phyloP scores from a whole-genome alignment of 257 asterid species.

The Perilla frutescens region DNA sequence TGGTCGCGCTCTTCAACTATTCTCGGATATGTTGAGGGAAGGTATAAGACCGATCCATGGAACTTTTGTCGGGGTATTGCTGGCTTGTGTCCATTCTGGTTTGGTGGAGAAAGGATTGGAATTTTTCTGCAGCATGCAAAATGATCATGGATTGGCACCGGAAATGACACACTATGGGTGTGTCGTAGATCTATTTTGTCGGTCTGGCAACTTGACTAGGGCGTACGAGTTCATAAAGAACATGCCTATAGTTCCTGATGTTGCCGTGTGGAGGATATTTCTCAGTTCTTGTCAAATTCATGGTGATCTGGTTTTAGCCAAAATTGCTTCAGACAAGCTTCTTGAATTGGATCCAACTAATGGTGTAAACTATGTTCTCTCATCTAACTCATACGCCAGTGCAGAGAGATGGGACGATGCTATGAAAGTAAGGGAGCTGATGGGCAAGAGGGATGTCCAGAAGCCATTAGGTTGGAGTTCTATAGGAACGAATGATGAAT shows the following conservation, averaged over 20 bases:
- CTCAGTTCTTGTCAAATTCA: slow-evolving; percentile 50
- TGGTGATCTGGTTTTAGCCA: slow-evolving; percentile 45
- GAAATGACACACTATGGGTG: slow-evolving; percentile 61
- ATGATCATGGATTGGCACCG: slow-evolving; percentile 47
- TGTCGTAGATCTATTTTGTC: slow-evolving; percentile 54
- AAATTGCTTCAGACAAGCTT: slow-evolving; percentile 46
- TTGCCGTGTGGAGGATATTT: slow-evolving; percentile 51
- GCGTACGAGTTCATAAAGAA: slow-evolving; percentile 47
- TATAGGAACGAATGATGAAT: slow-evolving; percentile 11
- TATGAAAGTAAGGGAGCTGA: slow-evolving; percentile 45
- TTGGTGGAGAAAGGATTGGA: slow-evolving; percentile 49
- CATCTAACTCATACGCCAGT: slow-evolving; percentile 47
- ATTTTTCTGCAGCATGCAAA: slow-evolving; percentile 46
- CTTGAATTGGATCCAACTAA: slow-evolving; percentile 45
- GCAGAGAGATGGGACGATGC: slow-evolving; percentile 55
- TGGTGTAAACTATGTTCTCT: slow-evolving; percentile 49
- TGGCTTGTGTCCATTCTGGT: slow-evolving; percentile 60
- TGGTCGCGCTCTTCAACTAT: slow-evolving; percentile 39
- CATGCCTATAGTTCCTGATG: slow-evolving; percentile 47
- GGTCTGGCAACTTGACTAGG: slow-evolving; percentile 41
- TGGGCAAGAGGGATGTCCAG: slow-evolving; percentile 35
- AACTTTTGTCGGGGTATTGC: slow-evolving; percentile 45
- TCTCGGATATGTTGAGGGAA: slow-evolving; percentile 39
- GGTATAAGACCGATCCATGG: slow-evolving; percentile 48
- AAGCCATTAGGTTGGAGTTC: slow-evolving; percentile 55